phyloP scores from a whole-genome alignment of 345 rosid genomes.

The Ceriops zippeliana region DNA sequence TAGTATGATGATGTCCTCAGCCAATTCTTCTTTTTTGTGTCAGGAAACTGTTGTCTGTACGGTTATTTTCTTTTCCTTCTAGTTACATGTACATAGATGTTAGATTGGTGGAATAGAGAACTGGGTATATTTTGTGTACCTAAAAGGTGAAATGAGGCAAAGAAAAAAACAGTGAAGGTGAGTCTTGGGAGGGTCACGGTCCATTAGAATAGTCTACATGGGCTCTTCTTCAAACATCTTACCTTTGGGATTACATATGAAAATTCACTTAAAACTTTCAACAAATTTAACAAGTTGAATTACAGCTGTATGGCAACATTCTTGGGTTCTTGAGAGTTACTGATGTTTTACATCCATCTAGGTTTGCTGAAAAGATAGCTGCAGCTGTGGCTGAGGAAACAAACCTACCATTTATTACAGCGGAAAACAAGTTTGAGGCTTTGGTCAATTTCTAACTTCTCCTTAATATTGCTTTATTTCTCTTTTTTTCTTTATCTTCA shows the following conservation, averaged over 20 bases:
- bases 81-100: no score
- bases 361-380: slow-evolving; percentile 92
- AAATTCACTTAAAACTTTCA: no score
- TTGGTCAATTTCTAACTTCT: slow-evolving; percentile 52
- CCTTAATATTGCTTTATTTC: neutral
- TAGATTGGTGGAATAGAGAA: no score
- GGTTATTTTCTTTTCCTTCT: no score
- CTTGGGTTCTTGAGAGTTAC: neutral
- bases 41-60: neutral
- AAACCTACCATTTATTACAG: slow-evolving; percentile 78
- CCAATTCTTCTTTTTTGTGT: no score
- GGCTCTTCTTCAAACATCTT: no score
- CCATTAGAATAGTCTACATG: no score
- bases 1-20: neutral
- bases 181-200: no score
- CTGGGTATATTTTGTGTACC: no score
- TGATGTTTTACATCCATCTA: slow-evolving; percentile 22
- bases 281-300: neutral
- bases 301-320: neutral
- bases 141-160: no score
- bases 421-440: slow-evolving; percentile 98
- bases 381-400: slow-evolving; percentile 94
- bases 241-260: no score
- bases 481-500: neutral
- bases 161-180: no score